Evolutionary conservation across 345 rosid species (phyloP).

Genomic region (Salix udensis): DNA sequence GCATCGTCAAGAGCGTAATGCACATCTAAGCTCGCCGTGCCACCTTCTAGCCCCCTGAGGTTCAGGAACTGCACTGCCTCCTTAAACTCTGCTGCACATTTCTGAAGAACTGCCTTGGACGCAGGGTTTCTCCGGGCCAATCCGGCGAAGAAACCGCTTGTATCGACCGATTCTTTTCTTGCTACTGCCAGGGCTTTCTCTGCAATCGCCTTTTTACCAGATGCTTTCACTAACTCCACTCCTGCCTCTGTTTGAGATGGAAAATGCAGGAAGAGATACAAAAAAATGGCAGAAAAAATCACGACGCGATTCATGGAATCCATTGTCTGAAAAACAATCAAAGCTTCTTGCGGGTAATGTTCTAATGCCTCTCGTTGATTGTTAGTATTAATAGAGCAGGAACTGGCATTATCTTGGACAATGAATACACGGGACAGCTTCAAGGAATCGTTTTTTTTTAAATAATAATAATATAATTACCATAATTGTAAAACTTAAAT

Average conservation of each 20-base stretch:
- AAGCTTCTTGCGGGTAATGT: background rate
- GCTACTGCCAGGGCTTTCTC: background rate
- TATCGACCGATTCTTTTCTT: background rate
- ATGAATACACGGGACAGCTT: background rate
- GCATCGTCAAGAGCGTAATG: constrained; percentile 20
- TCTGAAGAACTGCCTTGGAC: background rate
- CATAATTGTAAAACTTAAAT: too few relatives aligned
- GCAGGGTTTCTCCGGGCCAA: background rate
- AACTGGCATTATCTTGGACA: background rate
- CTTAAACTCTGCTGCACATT: background rate
- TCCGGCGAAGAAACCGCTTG: background rate
- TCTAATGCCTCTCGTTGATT: background rate
- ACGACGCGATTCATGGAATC: background rate
- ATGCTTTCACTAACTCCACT: background rate
- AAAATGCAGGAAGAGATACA: background rate
- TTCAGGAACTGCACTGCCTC: background rate
- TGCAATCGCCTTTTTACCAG: background rate
- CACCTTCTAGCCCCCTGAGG: constrained; percentile 6
- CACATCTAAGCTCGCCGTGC: constrained; percentile 20
- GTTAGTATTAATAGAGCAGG: background rate
- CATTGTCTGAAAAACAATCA: background rate
- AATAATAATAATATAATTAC: too few relatives aligned
- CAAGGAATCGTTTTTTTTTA: background rate
- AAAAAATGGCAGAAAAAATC: background rate
- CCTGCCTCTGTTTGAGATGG: constrained; percentile 1